Conservation (phyloP, 2,329 filamentous ascomycete species). For the Fusarium staphyleae region DNA sequence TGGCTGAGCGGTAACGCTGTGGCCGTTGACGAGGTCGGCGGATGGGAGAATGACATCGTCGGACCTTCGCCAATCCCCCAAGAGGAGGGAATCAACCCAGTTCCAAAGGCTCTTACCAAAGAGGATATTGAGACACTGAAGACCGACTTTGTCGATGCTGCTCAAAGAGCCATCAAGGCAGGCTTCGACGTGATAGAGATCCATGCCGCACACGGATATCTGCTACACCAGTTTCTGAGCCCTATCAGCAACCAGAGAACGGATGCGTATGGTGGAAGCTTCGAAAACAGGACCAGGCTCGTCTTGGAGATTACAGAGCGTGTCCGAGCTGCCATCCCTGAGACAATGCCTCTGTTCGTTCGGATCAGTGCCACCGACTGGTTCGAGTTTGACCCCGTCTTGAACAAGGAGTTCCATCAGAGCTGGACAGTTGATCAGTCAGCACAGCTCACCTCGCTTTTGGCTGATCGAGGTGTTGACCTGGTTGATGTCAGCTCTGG, state of each 20-base stretch:
- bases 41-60: conserved; percentile 60
- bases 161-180: conserved; percentile 64
- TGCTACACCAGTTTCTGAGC: conserved; percentile 73
- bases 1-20: conserved; percentile 68
- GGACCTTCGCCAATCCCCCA: conserved; percentile 53
- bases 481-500: conserved; percentile 75
- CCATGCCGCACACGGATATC: conserved; percentile 82
- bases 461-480: conserved; percentile 74
- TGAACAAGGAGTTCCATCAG: conserved; percentile 53
- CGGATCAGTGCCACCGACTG: conserved; percentile 77
- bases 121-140: conserved; percentile 65
- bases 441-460: conserved; percentile 64
- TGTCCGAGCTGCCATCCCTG: conserved; percentile 67
- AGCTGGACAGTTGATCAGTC: conserved; percentile 74
- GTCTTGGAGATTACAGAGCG: conserved; percentile 72
- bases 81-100: conserved; percentile 60
- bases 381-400: conserved; percentile 66
- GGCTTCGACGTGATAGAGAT: conserved; percentile 75
- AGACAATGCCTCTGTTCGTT: conserved; percentile 73
- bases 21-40: conserved; percentile 57
- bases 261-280: conserved; percentile 70
- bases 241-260: conserved; percentile 72
- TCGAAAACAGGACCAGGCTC: conserved; percentile 74
- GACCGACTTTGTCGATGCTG: conserved; percentile 61
- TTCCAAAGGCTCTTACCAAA: conserved; percentile 69